phyloP scores from a whole-genome alignment of 306 rosid genomes.

The Prunus mira region DNA sequence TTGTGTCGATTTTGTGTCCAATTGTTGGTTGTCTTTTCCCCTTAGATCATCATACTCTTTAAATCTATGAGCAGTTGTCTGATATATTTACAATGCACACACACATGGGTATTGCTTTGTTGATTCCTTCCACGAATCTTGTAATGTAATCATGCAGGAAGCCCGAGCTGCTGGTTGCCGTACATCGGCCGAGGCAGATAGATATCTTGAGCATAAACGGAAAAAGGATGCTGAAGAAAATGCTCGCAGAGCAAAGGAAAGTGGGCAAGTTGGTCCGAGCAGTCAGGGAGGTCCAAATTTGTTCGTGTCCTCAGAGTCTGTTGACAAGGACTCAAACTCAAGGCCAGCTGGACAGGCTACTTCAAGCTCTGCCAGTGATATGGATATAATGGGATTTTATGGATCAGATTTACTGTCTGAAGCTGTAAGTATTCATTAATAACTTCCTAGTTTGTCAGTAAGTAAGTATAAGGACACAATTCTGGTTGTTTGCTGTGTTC shows the following conservation, averaged over 20 bases:
- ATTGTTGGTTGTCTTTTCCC: neutral
- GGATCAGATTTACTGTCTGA: constrained; percentile 83
- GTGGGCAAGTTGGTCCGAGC: constrained; percentile 56
- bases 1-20: neutral
- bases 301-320: constrained; percentile 54
- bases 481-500: neutral
- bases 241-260: constrained; percentile 56
- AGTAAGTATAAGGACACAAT: neutral
- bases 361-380: constrained; percentile 54
- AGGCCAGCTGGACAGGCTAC: constrained; percentile 61
- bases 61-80: neutral
- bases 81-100: neutral
- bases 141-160: constrained; percentile 44
- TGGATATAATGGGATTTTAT: constrained; percentile 55
- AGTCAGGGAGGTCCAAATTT: constrained; percentile 63
- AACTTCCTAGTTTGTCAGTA: neutral
- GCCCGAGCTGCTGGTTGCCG: constrained; percentile 83
- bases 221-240: constrained; percentile 66
- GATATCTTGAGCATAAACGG: constrained; percentile 59
- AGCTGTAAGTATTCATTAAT: constrained; percentile 55
- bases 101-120: neutral
- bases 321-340: constrained; percentile 52
- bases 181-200: constrained; percentile 63
- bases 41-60: neutral
- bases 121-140: neutral